These are phyloP conservation scores for Scenedesmus sp. DNA, from an alignment of 163 green algal genomes.

Conservation along the genomic window DNA sequence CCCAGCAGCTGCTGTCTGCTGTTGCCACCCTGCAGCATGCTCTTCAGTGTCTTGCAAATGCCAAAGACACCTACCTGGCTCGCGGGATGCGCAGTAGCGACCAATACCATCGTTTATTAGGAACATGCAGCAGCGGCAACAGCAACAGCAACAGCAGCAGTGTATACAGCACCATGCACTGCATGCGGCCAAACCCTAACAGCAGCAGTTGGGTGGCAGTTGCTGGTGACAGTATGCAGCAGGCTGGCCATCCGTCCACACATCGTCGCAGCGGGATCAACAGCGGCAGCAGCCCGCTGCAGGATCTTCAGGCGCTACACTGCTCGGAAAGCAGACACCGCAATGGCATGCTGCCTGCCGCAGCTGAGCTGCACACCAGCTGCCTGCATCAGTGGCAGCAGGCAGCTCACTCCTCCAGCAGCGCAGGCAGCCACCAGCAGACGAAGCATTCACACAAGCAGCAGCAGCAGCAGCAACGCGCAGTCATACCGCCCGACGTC, in stretches of 20 bases:
- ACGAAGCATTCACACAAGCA: neutral
- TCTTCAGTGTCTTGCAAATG: neutral
- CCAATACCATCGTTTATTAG: neutral
- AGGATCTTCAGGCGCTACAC: neutral
- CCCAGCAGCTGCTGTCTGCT: neutral
- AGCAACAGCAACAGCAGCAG: neutral
- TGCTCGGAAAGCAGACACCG: neutral
- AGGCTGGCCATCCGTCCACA: no score
- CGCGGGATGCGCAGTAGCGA: neutral
- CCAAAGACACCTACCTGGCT: neutral
- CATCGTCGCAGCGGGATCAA: neutral
- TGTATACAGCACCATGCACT: neutral
- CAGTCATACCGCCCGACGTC: neutral
- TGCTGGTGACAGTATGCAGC: neutral
- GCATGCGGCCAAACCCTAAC: neutral
- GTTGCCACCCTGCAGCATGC: neutral
- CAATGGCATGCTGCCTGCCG: neutral
- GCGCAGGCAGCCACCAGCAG: neutral
- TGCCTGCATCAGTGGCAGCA: neutral
- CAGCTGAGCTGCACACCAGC: neutral
- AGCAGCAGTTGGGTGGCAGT: neutral
- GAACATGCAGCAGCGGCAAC: neutral
- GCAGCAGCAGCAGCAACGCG: conserved; percentile 1
- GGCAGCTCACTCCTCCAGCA: neutral
- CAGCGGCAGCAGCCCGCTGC: neutral